Base-by-base conservation (phyloP, 1,139 yeast genomes). In the Candida sanyaensis region DNA sequence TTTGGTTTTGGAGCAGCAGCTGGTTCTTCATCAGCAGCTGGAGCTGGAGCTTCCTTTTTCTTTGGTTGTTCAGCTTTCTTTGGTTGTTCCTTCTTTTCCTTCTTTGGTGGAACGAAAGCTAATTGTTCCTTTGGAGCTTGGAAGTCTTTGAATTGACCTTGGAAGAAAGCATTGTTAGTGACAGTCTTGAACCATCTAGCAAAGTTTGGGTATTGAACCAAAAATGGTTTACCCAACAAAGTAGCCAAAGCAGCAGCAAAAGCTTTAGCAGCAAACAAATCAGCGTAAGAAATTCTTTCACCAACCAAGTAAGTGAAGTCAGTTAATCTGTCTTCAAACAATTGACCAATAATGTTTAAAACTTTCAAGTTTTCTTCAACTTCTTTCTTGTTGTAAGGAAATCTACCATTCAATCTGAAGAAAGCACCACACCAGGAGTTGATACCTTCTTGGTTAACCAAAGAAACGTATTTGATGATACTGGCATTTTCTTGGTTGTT, bases 171-270 rank as follows among this genome's bases (percentile, higher is more conserved):
- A 61, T 81, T 77, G 55, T 78, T 70, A 59, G 68, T 72, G 52
- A 92, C 75, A 50, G 96, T 88, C 65, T 77, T 78, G 81, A 78
- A 90, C 97, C 96, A 92, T 79, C 97, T 87, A 73, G 83, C 73
- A 64, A 83, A 65, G 62, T 79, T 79, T 55, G 97, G 96, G 80
- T 84, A 84, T 50, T 76, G 62, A 57, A 77, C 73, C 71, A 89
- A 83, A 89, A 91, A 90, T 64, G 85, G 84, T 48, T 75, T 64
- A 65, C 91, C 97, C 69, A 82, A 87, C 55, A 88, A 66, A 70
- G 66, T 63, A 57, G 77, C 68, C 77, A 87, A 88, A 55, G 84
- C 86, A 73, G 89, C 81, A 67, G 71, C 61, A 60, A 83, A 69
- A 56, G 76, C 64, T 53, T 84, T 63, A 58, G 87, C 92, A 59